Evolutionary conservation across 2,329 filamentous ascomycete genomes (phyloP).

Genomic region (Epichloe baconii): DNA sequence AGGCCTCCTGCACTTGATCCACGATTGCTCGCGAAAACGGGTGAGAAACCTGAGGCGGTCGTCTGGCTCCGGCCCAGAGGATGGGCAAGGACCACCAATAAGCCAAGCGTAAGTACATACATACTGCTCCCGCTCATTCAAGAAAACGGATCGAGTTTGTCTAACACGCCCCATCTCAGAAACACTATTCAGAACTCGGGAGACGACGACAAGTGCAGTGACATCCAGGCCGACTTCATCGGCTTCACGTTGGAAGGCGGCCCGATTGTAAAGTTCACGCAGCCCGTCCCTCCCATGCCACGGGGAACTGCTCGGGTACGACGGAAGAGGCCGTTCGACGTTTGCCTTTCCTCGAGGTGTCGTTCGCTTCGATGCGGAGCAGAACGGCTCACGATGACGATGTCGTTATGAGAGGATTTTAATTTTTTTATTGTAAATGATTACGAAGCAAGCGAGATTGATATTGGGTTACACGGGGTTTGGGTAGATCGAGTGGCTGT

Average conservation of each 20-base stretch:
- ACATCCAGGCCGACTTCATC: constrained; percentile 24
- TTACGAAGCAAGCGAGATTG: background rate
- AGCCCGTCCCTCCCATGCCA: constrained; percentile 18
- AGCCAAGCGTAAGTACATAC: constrained; percentile 28
- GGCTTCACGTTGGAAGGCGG: constrained; percentile 33
- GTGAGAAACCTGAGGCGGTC: constrained; percentile 20
- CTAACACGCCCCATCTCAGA: constrained; percentile 1
- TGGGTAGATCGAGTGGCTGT: background rate
- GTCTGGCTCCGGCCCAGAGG: constrained; percentile 12
- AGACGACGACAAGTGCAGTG: constrained; percentile 21
- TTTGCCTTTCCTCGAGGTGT: constrained; percentile 24
- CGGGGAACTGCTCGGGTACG: constrained; percentile 24
- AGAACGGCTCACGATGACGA: background rate
- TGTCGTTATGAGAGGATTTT: too few relatives aligned
- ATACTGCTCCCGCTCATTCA: background rate
- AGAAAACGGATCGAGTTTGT: background rate
- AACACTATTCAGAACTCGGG: constrained; percentile 24
- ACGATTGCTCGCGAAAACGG: constrained; percentile 24
- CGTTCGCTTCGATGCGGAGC: constrained; percentile 19
- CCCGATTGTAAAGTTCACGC: constrained; percentile 31
- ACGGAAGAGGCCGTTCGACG: constrained; percentile 22
- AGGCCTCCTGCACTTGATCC: constrained; percentile 36
- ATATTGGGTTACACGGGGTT: background rate
- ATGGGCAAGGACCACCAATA: constrained; percentile 21
- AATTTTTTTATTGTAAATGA: background rate